Conservation (phyloP, 306 rosid genomes). For the Alnus glutinosa region DNA sequence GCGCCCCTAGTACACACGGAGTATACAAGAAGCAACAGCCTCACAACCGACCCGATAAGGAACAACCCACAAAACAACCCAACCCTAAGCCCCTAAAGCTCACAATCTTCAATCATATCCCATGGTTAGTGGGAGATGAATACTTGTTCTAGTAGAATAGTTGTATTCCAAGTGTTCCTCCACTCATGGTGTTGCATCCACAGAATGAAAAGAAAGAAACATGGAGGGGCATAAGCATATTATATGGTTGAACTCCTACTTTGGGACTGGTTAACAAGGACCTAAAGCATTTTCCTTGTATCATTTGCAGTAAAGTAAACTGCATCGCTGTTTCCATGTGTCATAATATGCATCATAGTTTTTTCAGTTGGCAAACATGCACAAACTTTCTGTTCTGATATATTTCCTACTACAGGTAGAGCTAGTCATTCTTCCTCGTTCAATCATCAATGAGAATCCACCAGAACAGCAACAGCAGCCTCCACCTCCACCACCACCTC, state of each 20-base stretch:
- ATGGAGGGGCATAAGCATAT: background rate
- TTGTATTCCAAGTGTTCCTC: background rate
- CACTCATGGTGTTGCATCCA: background rate
- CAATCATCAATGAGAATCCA: conserved; percentile 71
- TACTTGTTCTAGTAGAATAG: background rate
- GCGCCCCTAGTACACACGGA: no score
- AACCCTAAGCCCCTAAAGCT: no score
- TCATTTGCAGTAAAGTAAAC: background rate
- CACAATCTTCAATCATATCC: no score
- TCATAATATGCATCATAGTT: conserved; percentile 10
- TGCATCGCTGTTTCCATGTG: background rate
- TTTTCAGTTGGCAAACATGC: conserved; percentile 1
- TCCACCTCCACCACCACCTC: conserved; percentile 96
- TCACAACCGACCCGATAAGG: no score
- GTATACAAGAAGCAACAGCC: no score
- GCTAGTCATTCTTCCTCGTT: conserved; percentile 90
- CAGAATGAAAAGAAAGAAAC: background rate
- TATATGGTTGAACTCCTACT: background rate
- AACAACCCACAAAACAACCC: no score
- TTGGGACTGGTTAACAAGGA: background rate
- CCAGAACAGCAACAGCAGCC: conserved; percentile 92
- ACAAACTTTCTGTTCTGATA: conserved; percentile 28
- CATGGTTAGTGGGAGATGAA: background rate
- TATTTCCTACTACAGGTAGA: conserved; percentile 68
- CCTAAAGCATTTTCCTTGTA: conserved; percentile 4